phyloP scores from a whole-genome alignment of 192 early-diverging fungal species.

The Umbelopsis vinacea region DNA sequence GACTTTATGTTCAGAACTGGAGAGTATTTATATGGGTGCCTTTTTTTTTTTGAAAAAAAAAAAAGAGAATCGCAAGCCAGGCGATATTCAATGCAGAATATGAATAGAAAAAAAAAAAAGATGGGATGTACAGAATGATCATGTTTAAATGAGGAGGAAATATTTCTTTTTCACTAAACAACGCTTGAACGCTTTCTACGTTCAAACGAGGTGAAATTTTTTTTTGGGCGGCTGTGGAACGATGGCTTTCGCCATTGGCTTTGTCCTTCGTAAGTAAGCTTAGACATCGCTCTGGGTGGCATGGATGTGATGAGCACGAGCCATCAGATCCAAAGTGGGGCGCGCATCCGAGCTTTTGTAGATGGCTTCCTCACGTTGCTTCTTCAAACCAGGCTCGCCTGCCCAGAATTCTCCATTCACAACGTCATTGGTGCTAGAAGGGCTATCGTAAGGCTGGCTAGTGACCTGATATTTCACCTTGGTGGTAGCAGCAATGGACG shows the following conservation, averaged over 20 bases:
- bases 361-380: conserved; percentile 3
- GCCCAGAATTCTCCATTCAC: conserved; percentile 19
- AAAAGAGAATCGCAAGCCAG: background rate
- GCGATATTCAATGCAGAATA: conserved; percentile 3
- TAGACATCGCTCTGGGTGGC: conserved; percentile 2
- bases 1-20: too few relatives aligned
- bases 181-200: background rate
- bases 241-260: too few relatives aligned
- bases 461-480: background rate
- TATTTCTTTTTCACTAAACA: background rate
- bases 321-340: conserved; percentile 18
- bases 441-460: conserved; percentile 10
- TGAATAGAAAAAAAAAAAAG: background rate
- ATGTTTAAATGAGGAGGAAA: background rate
- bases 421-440: background rate
- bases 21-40: background rate
- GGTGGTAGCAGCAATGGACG: background rate
- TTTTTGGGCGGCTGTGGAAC: too few relatives aligned
- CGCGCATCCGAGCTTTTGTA: conserved; percentile 4
- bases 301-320: conserved; percentile 14
- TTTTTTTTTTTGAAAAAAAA: background rate
- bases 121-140: background rate
- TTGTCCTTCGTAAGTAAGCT: background rate
- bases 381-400: background rate
- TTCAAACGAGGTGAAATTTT: background rate